Conservation (phyloP, 164 flowering plant species). For the Pachysandra terminalis region DNA sequence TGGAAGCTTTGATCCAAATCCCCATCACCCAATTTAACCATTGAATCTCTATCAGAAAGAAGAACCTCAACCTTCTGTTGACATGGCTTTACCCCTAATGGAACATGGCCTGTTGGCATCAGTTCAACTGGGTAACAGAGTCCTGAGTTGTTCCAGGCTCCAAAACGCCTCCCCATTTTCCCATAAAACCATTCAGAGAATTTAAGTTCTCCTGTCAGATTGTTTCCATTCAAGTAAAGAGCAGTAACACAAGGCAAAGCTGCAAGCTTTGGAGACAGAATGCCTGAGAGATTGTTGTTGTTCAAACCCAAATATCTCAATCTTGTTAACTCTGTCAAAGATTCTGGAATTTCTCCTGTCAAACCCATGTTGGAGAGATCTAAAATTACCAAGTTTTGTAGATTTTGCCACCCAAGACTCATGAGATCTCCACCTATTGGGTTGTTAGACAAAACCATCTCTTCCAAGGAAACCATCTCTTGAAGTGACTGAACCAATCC, state of each 20-base stretch:
- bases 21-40: conserved; percentile 20
- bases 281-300: conserved; percentile 67
- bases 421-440: conserved; percentile 62
- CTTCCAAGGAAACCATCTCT: conserved; percentile 60
- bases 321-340: conserved; percentile 44
- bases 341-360: conserved; percentile 60
- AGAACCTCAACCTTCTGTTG: conserved; percentile 26
- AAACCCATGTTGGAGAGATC: conserved; percentile 64
- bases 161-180: conserved; percentile 74
- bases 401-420: conserved; percentile 44
- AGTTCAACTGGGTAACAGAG: conserved; percentile 44
- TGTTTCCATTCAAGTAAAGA: conserved; percentile 64
- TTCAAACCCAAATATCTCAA: conserved; percentile 71
- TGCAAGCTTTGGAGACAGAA: conserved; percentile 46
- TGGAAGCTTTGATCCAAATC: conserved; percentile 15
- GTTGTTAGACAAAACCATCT: conserved; percentile 63
- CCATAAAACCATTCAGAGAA: conserved; percentile 53
- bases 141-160: conserved; percentile 67
- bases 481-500: conserved; percentile 52
- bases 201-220: conserved; percentile 63
- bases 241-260: conserved; percentile 50
- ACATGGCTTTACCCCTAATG: conserved; percentile 46
- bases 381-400: conserved; percentile 45
- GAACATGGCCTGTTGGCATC: conserved; percentile 14
- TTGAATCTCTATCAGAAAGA: conserved; percentile 17